phyloP scores from a whole-genome alignment of 2,329 filamentous ascomycete genomes.

The Beauveria caledonica region DNA sequence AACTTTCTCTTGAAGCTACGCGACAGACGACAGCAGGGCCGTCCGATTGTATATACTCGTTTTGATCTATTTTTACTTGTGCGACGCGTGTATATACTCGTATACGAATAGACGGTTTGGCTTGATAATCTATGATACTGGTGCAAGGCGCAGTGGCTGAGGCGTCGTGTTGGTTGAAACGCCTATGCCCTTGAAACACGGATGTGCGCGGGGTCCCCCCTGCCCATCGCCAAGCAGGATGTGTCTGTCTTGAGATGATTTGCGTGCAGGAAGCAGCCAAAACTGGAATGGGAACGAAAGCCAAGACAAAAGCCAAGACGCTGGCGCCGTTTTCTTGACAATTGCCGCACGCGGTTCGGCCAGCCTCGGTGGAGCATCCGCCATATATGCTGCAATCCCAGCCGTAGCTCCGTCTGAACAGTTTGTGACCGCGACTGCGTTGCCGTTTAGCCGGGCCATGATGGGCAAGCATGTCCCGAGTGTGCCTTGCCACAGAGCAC shows the following conservation, averaged over 20 bases:
- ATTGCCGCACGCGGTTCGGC: background rate
- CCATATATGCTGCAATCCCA: background rate
- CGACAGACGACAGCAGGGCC: background rate
- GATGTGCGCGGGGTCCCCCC: background rate
- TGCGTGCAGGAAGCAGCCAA: background rate
- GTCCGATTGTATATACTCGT: background rate
- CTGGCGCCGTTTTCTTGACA: background rate
- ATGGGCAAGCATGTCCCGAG: too few species aligned
- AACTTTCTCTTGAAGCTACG: background rate
- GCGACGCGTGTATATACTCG: background rate
- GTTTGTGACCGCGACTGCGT: background rate
- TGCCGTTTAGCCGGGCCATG: background rate
- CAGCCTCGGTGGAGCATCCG: background rate
- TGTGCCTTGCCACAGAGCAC: background rate
- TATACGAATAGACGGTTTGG: background rate
- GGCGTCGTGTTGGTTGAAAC: background rate
- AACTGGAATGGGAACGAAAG: background rate
- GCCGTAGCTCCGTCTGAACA: background rate
- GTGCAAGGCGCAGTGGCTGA: background rate
- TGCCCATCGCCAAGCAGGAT: background rate
- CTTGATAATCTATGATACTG: background rate
- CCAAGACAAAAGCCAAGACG: slow-evolving; percentile 4
- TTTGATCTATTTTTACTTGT: background rate
- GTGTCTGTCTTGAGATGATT: background rate
- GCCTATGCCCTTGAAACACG: slow-evolving; percentile 3